phyloP scores from a whole-genome alignment of 1,284 basidiomycete genomes.

The Ganoderma multipileum region DNA sequence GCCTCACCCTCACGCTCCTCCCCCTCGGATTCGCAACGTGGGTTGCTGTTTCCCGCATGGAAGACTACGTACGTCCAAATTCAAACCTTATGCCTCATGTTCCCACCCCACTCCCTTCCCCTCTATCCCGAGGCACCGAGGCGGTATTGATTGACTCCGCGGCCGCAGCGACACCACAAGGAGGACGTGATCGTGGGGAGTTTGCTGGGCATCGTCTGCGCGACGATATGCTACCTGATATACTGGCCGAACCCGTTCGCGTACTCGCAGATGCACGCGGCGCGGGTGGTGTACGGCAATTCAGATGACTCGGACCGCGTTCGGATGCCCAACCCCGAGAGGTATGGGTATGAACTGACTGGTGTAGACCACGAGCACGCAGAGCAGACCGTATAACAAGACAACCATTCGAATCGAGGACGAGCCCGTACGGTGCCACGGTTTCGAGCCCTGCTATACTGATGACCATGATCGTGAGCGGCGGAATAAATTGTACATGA shows the following conservation, averaged over 20 bases:
- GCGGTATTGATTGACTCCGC: neutral
- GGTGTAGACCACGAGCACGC: conserved; percentile 55
- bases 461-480: neutral
- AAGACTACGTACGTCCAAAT: conserved; percentile 64
- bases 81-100: neutral
- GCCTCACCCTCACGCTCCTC: conserved; percentile 54
- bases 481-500: neutral
- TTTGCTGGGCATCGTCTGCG: conserved; percentile 59
- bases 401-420: neutral
- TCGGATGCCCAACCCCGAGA: conserved; percentile 33
- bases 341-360: conserved; percentile 55
- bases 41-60: conserved; percentile 66
- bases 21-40: conserved; percentile 65
- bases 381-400: conserved; percentile 47
- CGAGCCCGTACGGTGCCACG: neutral
- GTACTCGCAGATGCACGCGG: conserved; percentile 27
- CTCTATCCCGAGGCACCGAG: neutral
- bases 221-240: conserved; percentile 58
- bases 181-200: conserved; percentile 72
- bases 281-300: conserved; percentile 19
- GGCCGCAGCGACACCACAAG: conserved; percentile 67
- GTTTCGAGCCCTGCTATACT: neutral
- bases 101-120: neutral
- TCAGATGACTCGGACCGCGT: conserved; percentile 21
- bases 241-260: conserved; percentile 71